Conservation (phyloP, 176 grass and related monocot species). For the Phragmites australis region DNA sequence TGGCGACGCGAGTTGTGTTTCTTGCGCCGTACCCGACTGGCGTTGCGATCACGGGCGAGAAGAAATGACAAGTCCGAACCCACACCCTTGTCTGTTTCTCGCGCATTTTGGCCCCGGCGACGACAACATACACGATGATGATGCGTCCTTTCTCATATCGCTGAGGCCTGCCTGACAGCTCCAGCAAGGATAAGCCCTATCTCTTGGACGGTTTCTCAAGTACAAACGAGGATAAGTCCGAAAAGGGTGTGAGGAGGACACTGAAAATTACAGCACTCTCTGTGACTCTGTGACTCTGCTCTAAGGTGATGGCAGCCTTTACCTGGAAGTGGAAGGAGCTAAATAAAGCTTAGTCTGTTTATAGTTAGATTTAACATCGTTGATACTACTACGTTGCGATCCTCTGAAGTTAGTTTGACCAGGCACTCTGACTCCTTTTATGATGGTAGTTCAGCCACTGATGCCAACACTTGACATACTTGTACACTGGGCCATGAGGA, state of each 20-base stretch:
- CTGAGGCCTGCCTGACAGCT: not conserved
- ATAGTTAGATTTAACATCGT: no score
- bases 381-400: no score
- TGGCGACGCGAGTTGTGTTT: no score
- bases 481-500: no score
- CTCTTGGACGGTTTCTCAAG: not conserved
- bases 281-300: no score
- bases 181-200: constrained; percentile 8
- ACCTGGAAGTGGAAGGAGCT: no score
- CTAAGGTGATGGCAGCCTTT: no score
- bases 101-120: constrained; percentile 9
- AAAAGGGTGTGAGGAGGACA: not conserved
- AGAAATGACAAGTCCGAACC: constrained; percentile 20
- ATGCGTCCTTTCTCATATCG: not conserved
- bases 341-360: no score
- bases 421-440: no score
- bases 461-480: no score
- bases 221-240: not conserved
- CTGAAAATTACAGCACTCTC: not conserved
- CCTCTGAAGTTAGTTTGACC: no score
- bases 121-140: not conserved
- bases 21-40: not conserved
- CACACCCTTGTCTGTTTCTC: not conserved
- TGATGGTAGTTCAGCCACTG: no score
- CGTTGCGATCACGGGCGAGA: constrained; percentile 34